Conservation (phyloP, 169 alveolate species). For the Plasmodium chabaudi region DNA sequence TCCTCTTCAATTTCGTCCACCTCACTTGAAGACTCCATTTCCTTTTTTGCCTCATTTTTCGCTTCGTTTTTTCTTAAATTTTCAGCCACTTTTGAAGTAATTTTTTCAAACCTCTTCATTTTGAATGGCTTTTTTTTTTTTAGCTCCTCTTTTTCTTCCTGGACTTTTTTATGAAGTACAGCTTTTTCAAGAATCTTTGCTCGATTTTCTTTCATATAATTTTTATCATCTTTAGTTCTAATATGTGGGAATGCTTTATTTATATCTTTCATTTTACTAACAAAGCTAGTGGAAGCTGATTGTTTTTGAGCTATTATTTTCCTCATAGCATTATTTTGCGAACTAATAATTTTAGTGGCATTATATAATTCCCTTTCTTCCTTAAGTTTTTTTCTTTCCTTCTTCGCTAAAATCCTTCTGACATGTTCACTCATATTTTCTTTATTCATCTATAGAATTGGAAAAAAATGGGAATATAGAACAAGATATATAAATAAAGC, state of each 20-base stretch:
- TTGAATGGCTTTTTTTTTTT: slow-evolving; percentile 53
- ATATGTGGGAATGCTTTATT: slow-evolving; percentile 53
- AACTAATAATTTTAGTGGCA: slow-evolving; percentile 42
- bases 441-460: slow-evolving; percentile 20
- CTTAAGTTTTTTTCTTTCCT: slow-evolving; percentile 42
- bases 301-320: slow-evolving; percentile 64
- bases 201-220: slow-evolving; percentile 64
- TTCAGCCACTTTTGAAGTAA: slow-evolving; percentile 45
- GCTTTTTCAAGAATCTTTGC: slow-evolving; percentile 28
- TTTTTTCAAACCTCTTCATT: slow-evolving; percentile 45
- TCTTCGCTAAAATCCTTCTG: slow-evolving; percentile 31
- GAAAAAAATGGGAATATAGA: background rate
- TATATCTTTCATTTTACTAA: slow-evolving; percentile 35
- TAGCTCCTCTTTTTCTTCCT: slow-evolving; percentile 29
- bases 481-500: background rate
- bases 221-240: slow-evolving; percentile 37
- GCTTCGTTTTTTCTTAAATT: slow-evolving; percentile 1
- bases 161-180: slow-evolving; percentile 29
- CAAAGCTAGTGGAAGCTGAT: slow-evolving; percentile 33
- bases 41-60: background rate
- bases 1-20: background rate
- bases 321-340: slow-evolving; percentile 35
- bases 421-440: slow-evolving; percentile 51
- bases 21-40: background rate
- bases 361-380: slow-evolving; percentile 51